Evolutionary conservation across 768 basidiomycete genomes (phyloP).

Genomic region (Ramaria sp.): DNA sequence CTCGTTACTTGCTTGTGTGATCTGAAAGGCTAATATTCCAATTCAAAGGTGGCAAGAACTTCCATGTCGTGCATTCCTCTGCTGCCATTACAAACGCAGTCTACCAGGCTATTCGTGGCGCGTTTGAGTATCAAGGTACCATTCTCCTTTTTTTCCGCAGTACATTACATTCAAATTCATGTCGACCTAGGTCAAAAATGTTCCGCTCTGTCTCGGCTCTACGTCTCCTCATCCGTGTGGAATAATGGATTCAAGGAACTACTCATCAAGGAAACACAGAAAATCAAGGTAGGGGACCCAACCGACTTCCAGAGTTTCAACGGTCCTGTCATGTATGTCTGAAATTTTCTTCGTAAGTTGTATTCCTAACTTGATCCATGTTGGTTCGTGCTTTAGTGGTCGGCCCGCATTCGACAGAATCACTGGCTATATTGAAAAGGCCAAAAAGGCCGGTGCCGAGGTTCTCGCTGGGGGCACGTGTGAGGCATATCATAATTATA

Average conservation of each 20-base stretch:
- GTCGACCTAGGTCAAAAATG: slow-evolving; percentile 75
- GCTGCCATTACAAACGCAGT: slow-evolving; percentile 90
- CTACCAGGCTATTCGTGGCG: slow-evolving; percentile 73
- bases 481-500: slow-evolving; percentile 19
- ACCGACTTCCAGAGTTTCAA: slow-evolving; percentile 78
- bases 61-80: slow-evolving; percentile 82
- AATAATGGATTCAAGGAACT: slow-evolving; percentile 73
- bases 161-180: not conserved
- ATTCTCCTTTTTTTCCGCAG: not conserved
- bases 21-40: not conserved
- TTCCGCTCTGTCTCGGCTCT: slow-evolving; percentile 84
- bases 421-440: slow-evolving; percentile 70
- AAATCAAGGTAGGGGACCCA: slow-evolving; percentile 76
- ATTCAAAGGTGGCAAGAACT: slow-evolving; percentile 81
- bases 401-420: slow-evolving; percentile 86
- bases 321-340: slow-evolving; percentile 86
- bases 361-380: not conserved
- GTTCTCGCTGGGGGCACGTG: slow-evolving; percentile 78
- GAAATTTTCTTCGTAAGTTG: not conserved
- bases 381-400: slow-evolving; percentile 34
- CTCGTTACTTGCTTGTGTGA: not conserved
- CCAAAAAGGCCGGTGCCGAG: slow-evolving; percentile 83
- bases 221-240: slow-evolving; percentile 87
- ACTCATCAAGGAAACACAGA: slow-evolving; percentile 61
- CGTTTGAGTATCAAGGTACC: slow-evolving; percentile 91